These are phyloP conservation scores for Ottelia alismoides DNA, from an alignment of 106 monocot species.

Conservation along the genomic window DNA sequence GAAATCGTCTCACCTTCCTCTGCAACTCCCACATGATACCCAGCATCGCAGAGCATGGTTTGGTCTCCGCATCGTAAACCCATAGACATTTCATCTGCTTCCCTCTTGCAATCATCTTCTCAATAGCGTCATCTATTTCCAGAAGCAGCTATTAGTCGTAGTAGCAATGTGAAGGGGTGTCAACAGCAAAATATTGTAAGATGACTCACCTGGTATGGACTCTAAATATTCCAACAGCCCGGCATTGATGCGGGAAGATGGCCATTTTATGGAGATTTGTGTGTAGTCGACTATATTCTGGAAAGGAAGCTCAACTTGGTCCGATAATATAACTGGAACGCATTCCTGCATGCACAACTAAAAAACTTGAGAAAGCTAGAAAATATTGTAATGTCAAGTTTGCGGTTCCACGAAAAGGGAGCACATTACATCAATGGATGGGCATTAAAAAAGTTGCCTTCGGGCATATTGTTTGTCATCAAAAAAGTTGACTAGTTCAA, in stretches of 20 bases:
- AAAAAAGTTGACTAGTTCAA: too few species aligned
- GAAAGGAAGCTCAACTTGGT: slow-evolving; percentile 90
- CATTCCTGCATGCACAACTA: slow-evolving; percentile 85
- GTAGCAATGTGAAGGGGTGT: too few species aligned
- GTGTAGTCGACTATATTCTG: slow-evolving; percentile 88
- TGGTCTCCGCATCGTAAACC: slow-evolving; percentile 72
- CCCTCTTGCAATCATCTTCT: slow-evolving; percentile 64
- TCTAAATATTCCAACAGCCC: slow-evolving; percentile 74
- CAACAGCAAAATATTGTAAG: too few species aligned
- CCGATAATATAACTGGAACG: slow-evolving; percentile 91
- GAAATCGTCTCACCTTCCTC: slow-evolving; percentile 75
- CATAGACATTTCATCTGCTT: slow-evolving; percentile 61
- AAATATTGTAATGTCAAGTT: too few species aligned
- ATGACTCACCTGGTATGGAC: slow-evolving; percentile 62
- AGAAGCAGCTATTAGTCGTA: too few species aligned
- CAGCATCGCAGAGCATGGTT: slow-evolving; percentile 66
- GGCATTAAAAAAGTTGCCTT: too few species aligned
- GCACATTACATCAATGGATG: too few species aligned
- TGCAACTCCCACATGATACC: slow-evolving; percentile 87
- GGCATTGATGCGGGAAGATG: slow-evolving; percentile 51
- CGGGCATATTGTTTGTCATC: too few species aligned
- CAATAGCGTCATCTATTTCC: slow-evolving; percentile 81
- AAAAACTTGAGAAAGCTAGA: too few species aligned
- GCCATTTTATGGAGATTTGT: slow-evolving; percentile 91
- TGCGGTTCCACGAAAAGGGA: too few species aligned